phyloP scores from a whole-genome alignment of 2,329 filamentous ascomycete genomes.

The Monosporascus sp. region DNA sequence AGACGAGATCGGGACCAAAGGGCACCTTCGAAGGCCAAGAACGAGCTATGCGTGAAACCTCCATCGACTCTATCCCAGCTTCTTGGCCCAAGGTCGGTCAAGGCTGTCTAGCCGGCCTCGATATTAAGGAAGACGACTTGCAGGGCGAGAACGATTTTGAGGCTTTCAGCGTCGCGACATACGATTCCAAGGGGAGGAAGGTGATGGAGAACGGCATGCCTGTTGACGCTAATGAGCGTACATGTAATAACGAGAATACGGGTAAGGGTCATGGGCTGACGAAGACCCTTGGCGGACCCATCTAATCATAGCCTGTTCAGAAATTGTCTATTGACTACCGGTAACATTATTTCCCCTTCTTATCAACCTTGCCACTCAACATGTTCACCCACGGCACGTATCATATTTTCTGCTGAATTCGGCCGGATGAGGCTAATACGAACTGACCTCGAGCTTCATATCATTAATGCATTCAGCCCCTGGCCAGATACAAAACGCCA shows the following conservation, averaged over 20 bases:
- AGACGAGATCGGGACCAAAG: neutral
- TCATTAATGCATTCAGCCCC: no score
- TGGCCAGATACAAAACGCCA: no score
- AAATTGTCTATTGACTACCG: no score
- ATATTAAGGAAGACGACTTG: constrained; percentile 24
- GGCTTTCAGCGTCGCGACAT: constrained; percentile 30
- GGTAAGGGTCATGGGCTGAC: neutral
- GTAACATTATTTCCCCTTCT: no score
- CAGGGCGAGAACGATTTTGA: constrained; percentile 26
- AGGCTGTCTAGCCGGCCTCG: constrained; percentile 21
- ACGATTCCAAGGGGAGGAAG: constrained; percentile 24
- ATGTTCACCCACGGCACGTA: no score
- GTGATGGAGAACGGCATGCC: constrained; percentile 25
- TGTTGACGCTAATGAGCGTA: constrained; percentile 7
- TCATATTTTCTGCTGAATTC: no score
- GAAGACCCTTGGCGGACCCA: neutral
- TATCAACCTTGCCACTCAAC: no score
- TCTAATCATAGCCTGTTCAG: neutral
- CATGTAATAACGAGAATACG: neutral
- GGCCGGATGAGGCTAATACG: no score
- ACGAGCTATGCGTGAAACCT: constrained; percentile 18
- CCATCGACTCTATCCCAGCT: constrained; percentile 22
- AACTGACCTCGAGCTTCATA: no score
- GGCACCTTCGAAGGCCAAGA: neutral
- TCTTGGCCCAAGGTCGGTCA: constrained; percentile 26